Conservation (phyloP, 208 protist genomes). For the Phytomonas francai region DNA sequence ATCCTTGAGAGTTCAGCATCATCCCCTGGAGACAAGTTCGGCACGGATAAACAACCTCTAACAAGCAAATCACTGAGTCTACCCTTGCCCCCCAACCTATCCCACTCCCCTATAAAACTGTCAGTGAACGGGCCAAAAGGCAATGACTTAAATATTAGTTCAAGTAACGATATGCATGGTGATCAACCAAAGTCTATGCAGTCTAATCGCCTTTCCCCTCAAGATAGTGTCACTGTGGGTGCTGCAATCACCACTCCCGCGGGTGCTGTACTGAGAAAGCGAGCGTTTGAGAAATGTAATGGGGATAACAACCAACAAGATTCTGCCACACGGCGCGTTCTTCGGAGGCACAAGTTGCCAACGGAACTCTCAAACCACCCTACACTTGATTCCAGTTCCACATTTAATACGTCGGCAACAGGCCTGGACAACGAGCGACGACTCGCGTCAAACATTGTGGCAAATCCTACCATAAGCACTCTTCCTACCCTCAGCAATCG, state of each 20-base stretch:
- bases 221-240: background rate
- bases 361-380: background rate
- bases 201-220: background rate
- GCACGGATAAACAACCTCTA: background rate
- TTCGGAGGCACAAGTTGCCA: background rate
- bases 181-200: background rate
- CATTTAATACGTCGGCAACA: background rate
- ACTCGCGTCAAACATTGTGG: background rate
- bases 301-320: background rate
- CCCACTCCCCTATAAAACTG: background rate
- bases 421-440: background rate
- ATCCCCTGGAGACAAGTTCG: background rate
- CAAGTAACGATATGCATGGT: no score
- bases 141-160: no score
- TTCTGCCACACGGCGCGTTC: background rate
- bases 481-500: slow-evolving; percentile 19
- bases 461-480: background rate
- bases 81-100: background rate
- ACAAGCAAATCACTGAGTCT: background rate
- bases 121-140: background rate
- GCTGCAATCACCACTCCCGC: background rate
- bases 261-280: background rate
- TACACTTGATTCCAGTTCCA: background rate
- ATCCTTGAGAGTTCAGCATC: background rate
- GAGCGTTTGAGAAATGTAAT: background rate